Evolutionary conservation across 805 yeast genomes (phyloP).

Genomic region (Wickerhamiella parazyma): DNA sequence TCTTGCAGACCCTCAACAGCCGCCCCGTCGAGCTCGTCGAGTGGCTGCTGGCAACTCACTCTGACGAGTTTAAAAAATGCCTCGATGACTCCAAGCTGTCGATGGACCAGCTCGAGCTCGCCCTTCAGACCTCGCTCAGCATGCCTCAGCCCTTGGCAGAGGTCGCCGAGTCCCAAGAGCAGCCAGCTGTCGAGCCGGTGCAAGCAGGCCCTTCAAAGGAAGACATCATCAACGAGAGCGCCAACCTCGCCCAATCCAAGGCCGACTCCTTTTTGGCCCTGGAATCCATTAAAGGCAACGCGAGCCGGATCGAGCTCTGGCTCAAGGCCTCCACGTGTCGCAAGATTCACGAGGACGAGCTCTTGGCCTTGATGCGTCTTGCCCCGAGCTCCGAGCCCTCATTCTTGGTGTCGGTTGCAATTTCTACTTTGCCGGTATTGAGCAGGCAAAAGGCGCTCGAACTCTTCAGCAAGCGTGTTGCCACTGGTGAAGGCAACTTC

Average conservation of each 20-base stretch:
- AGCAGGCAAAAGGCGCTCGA: slow-evolving; percentile 27
- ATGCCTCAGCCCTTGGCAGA: background rate
- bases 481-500: slow-evolving; percentile 20
- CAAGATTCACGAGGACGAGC: slow-evolving; percentile 10
- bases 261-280: slow-evolving; percentile 12
- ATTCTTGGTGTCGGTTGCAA: slow-evolving; percentile 27
- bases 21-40: slow-evolving; percentile 31
- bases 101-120: slow-evolving; percentile 46
- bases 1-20: slow-evolving; percentile 19
- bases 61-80: slow-evolving; percentile 17
- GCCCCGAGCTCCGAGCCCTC: slow-evolving; percentile 20
- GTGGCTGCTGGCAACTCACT: slow-evolving; percentile 27
- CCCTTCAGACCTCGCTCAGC: slow-evolving; percentile 47
- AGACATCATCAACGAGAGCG: slow-evolving; percentile 1
- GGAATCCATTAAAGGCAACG: slow-evolving; percentile 3
- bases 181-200: background rate
- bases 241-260: slow-evolving; percentile 7
- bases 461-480: slow-evolving; percentile 13
- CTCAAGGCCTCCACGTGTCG: slow-evolving; percentile 14
- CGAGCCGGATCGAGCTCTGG: slow-evolving; percentile 18
- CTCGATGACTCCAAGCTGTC: slow-evolving; percentile 6
- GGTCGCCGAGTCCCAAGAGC: background rate
- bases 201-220: background rate
- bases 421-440: slow-evolving; percentile 25
- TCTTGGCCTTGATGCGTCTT: slow-evolving; percentile 14